A percentile compares a stretch with the other conserved stretches of the same genome.
These are phyloP conservation scores for Malbranchea zuffiana DNA, from an alignment of 2,329 filamentous ascomycete genomes.

Conservation along the genomic window DNA sequence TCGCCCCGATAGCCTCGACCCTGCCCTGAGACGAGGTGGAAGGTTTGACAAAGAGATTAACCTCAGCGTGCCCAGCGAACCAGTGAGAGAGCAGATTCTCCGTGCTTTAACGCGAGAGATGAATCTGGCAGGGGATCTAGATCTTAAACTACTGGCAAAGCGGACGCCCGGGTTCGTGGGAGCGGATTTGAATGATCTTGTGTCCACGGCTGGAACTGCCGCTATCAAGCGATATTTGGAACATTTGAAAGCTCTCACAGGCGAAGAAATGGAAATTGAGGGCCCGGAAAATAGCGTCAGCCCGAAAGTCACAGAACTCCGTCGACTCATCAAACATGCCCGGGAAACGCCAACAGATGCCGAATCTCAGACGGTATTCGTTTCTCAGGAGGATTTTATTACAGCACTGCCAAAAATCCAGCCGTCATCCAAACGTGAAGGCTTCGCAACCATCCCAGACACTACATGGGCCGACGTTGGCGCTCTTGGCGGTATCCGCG, in stretches of 20 bases:
- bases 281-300: slow-evolving; percentile 21
- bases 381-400: slow-evolving; percentile 60
- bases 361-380: slow-evolving; percentile 45
- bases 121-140: slow-evolving; percentile 55
- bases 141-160: slow-evolving; percentile 65
- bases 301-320: slow-evolving; percentile 35
- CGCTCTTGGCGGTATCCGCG: slow-evolving; percentile 65
- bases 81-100: slow-evolving; percentile 67
- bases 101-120: slow-evolving; percentile 58
- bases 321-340: slow-evolving; percentile 45
- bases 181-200: slow-evolving; percentile 67
- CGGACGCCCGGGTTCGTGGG: slow-evolving; percentile 88
- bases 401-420: slow-evolving; percentile 63
- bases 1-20: slow-evolving; percentile 73
- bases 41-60: slow-evolving; percentile 77
- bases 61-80: slow-evolving; percentile 73
- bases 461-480: slow-evolving; percentile 92
- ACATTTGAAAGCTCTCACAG: slow-evolving; percentile 39
- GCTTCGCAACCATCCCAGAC: slow-evolving; percentile 86
- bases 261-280: slow-evolving; percentile 46
- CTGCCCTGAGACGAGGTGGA: slow-evolving; percentile 60
- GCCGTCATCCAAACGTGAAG: slow-evolving; percentile 78
- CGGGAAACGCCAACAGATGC: slow-evolving; percentile 41
- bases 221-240: slow-evolving; percentile 52
- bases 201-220: slow-evolving; percentile 53